A percentile compares a stretch with the other conserved stretches of the same genome.
These are phyloP conservation scores for Cymbidium sinense DNA, from an alignment of 106 monocot species.

Conservation along the genomic window DNA sequence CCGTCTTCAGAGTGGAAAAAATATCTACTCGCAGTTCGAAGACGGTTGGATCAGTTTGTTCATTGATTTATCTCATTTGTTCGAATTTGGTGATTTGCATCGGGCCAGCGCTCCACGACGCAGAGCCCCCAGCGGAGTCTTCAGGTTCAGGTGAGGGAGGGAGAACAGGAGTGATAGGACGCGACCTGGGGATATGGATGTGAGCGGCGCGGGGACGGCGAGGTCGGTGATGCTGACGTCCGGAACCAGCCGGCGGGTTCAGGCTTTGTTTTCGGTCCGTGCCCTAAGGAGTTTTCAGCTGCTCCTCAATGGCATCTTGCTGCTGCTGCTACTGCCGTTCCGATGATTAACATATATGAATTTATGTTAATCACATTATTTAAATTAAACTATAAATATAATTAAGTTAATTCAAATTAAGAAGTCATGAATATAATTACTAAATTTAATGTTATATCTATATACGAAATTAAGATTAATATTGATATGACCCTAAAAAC, in stretches of 20 bases:
- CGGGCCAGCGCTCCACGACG: conserved; percentile 1
- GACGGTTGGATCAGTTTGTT: not conserved
- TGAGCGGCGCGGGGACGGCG: not conserved
- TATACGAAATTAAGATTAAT: too few relatives aligned
- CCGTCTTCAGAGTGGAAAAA: too few relatives aligned
- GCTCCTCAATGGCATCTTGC: conserved; percentile 25
- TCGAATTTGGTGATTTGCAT: not conserved
- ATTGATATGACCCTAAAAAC: too few relatives aligned
- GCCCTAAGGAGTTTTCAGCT: conserved; percentile 20
- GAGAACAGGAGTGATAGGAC: not conserved
- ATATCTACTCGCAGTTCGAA: not conserved
- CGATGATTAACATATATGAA: too few relatives aligned
- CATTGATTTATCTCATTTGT: not conserved
- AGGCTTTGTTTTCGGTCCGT: conserved; percentile 31
- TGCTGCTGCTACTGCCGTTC: conserved; percentile 38
- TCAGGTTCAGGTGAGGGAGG: not conserved
- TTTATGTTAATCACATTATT: too few relatives aligned
- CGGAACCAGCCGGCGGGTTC: conserved; percentile 28
- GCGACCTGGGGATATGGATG: not conserved
- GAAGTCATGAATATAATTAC: too few relatives aligned
- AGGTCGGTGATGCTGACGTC: conserved; percentile 34
- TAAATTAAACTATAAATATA: too few relatives aligned
- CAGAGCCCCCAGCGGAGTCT: not conserved
- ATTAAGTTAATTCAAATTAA: too few relatives aligned
- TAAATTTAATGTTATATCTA: too few relatives aligned